phyloP scores from a whole-genome alignment of 129 eudicot species.

The carrot (Daucus carota) region DH1_v3.0 NC_030381.2:32668501-32669000 shows the following conservation, averaged over 20 bases:
- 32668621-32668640: no score
- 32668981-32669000: neutral
- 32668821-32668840: conserved; percentile 77
- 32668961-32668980: no score
- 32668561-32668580: no score
- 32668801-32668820: conserved; percentile 67
- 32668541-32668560: no score
- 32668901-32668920: conserved; percentile 60
- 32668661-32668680: neutral
- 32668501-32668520: no score
- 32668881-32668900: conserved; percentile 80
- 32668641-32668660: no score
- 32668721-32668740: neutral
- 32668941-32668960: conserved; percentile 7
- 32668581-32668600: no score
- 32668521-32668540: no score
- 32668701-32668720: neutral
- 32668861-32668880: conserved; percentile 80
- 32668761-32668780: conserved; percentile 65
- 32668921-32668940: conserved; percentile 40
- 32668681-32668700: neutral
- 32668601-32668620: no score
- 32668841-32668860: conserved; percentile 68
- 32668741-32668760: conserved; percentile 5
- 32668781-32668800: conserved; percentile 65